Percentiles rank a stretch among this genome's conserved stretches.
Evolutionary conservation across 192 early-diverging fungal species (phyloP).

Genomic region (Cetraspora pellucida): DNA sequence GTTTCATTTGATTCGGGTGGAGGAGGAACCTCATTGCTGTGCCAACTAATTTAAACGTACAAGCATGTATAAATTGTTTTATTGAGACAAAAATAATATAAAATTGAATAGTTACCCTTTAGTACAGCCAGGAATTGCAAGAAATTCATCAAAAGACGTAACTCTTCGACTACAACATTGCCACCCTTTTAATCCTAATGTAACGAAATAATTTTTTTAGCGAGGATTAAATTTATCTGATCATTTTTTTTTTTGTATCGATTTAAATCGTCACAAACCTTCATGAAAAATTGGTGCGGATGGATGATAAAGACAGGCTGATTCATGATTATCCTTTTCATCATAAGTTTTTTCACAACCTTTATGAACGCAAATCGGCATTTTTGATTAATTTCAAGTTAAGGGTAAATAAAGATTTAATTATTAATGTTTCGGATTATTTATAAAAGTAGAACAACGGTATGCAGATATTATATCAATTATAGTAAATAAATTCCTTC

Average conservation of each 20-base stretch:
- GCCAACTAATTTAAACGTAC: constrained; percentile 59
- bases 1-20: constrained; percentile 39
- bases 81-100: background rate
- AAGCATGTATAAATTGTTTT: background rate
- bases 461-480: too few species aligned
- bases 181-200: constrained; percentile 79
- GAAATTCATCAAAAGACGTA: constrained; percentile 89
- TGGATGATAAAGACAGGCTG: constrained; percentile 86
- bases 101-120: constrained; percentile 5
- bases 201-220: background rate
- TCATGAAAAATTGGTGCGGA: constrained; percentile 95
- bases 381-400: too few species aligned
- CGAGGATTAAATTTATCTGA: background rate
- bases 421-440: too few species aligned
- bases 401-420: too few species aligned
- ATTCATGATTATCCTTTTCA: constrained; percentile 71
- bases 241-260: background rate
- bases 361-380: constrained; percentile 70
- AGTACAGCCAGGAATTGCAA: constrained; percentile 86
- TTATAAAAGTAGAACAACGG: too few species aligned
- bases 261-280: constrained; percentile 53
- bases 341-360: constrained; percentile 88
- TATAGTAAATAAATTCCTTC: too few species aligned
- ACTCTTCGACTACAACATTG: constrained; percentile 92
- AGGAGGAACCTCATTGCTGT: constrained; percentile 47